Conservation (phyloP, 495 filamentous ascomycete species). For the Penicillium soppii region DNA sequence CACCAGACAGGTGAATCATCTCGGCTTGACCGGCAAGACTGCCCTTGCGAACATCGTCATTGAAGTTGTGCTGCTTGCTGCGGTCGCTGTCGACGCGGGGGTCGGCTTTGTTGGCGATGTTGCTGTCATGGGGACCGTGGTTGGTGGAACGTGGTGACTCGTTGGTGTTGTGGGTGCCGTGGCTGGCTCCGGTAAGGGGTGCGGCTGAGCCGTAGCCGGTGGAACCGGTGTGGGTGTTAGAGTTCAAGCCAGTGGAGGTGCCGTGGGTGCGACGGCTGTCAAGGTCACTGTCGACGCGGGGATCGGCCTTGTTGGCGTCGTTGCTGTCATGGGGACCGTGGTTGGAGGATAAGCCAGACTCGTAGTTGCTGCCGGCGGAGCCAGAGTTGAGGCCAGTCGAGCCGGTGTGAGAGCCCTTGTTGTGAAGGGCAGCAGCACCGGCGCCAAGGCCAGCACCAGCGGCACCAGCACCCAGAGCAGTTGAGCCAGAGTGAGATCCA, state of each 20-base stretch:
- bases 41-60: conserved; percentile 16
- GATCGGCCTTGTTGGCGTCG: conserved; percentile 48
- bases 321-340: conserved; percentile 47
- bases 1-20: conserved; percentile 13
- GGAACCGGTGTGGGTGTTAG: neutral
- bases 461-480: conserved; percentile 17
- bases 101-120: neutral
- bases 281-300: conserved; percentile 39
- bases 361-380: neutral
- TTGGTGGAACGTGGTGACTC: neutral
- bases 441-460: neutral
- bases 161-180: neutral
- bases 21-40: conserved; percentile 12
- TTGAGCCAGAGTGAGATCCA: conserved; percentile 15
- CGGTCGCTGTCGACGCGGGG: conserved; percentile 17
- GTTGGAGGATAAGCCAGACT: conserved; percentile 13
- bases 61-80: conserved; percentile 32
- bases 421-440: neutral
- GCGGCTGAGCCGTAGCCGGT: neutral
- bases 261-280: neutral
- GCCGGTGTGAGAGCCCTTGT: conserved; percentile 24
- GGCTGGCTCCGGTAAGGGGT: neutral
- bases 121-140: neutral
- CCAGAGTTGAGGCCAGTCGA: conserved; percentile 15
- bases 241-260: neutral